A percentile compares a stretch with the other conserved stretches of the same genome.
phyloP scores from a whole-genome alignment of 495 filamentous ascomycete genomes.

The Parmelia sp. region DNA sequence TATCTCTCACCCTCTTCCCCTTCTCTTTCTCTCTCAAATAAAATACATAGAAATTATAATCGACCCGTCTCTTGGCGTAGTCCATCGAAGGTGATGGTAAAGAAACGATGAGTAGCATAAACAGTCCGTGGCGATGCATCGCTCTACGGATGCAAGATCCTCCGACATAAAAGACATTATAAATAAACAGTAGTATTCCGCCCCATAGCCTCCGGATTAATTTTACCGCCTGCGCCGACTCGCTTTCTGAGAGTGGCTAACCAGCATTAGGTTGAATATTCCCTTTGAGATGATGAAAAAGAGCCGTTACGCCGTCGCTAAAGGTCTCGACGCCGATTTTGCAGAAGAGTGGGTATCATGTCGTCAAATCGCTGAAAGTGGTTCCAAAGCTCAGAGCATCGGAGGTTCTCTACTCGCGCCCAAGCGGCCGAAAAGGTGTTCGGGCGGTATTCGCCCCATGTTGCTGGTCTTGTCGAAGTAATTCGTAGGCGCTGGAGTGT shows the following conservation, averaged over 20 bases:
- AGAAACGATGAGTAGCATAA: not conserved
- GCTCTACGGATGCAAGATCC: not conserved
- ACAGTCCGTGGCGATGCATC: slow-evolving; percentile 11
- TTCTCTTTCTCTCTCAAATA: not conserved
- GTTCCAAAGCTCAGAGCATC: slow-evolving; percentile 21
- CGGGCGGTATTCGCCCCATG: slow-evolving; percentile 74
- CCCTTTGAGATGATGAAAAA: slow-evolving; percentile 8
- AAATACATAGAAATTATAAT: slow-evolving; percentile 12
- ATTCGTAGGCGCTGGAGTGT: slow-evolving; percentile 68
- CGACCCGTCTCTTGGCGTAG: not conserved
- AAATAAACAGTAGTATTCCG: slow-evolving; percentile 17
- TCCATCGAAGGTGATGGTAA: not conserved
- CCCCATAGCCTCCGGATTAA: slow-evolving; percentile 4
- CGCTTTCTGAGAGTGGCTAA: slow-evolving; percentile 11
- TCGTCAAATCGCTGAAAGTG: slow-evolving; percentile 16
- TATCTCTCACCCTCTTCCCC: not conserved
- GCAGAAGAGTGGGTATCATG: slow-evolving; percentile 23
- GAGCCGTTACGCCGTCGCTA: slow-evolving; percentile 21
- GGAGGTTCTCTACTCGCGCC: slow-evolving; percentile 32
- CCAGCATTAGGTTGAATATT: slow-evolving; percentile 2
- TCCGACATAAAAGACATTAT: slow-evolving; percentile 25
- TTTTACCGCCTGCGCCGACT: slow-evolving; percentile 12
- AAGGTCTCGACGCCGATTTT: slow-evolving; percentile 4
- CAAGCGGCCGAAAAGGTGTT: slow-evolving; percentile 62
- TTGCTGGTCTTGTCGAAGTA: slow-evolving; percentile 68